Base-by-base conservation (phyloP, 2,329 filamentous ascomycete genomes). In the Ceratocystiopsis minuta region DNA sequence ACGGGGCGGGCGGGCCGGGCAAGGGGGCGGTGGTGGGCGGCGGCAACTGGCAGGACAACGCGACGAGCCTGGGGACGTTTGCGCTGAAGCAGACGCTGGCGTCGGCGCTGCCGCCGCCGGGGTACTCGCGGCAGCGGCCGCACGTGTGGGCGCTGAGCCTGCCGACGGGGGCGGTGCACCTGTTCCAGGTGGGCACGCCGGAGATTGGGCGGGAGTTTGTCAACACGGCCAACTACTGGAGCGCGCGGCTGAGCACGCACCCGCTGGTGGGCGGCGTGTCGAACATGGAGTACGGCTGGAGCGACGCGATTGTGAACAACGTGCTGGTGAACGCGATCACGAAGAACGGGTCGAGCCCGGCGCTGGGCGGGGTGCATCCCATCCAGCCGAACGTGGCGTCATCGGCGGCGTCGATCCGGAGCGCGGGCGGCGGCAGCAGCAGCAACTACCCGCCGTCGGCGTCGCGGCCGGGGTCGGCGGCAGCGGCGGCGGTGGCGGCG, bases 271-370 rank as follows among this genome's bases (percentile, higher is more conserved):
- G 90, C 44, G 88, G 87, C 43, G 82, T 98, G 51, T 93, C 84
- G 60, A 98, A 95, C 57, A 81, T 96, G 51, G 90, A 98, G 58
- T 96, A 95, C 54, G 90, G 90, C 41, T 98, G 90, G 90, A 83
- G 85, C 51, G 85, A 94, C 35, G 67, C 70, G 16, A 77, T 95
- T 46, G 77, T 95, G 52, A 76, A 74, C 50, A 73, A 66, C 42
- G 61, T 67, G 10, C 60, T 73, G 2, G 65, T 75, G 4, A 59
- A 55, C 5, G 66, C 67, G 20, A 67, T 72, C 50, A 67, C 68
- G 45, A 68, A 69, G 45, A 69, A 75, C 40, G 59, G 60, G 40
- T 38, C 41, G 14, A 35, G 43, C 33, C 20, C 46, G 47, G 20
- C 34, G 20, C 38, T 36, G 10, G 24, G 39, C 2, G 20, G 16